Percentiles rank a stretch among this genome's conserved stretches.
phyloP scores from a whole-genome alignment of 2,329 filamentous ascomycete genomes.

The Beauveria pseudobassiana region DNA sequence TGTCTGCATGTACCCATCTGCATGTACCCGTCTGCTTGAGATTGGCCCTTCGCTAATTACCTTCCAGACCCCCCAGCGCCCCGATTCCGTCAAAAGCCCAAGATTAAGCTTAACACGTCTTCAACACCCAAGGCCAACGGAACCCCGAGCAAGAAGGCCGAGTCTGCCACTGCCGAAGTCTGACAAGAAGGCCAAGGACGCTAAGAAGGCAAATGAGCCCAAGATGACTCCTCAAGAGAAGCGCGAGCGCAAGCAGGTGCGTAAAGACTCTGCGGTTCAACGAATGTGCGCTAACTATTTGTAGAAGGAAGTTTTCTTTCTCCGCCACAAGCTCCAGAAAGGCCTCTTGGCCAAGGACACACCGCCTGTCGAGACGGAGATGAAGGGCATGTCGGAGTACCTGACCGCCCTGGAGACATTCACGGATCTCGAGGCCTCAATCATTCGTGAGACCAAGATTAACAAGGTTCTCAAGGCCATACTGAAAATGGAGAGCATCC shows the following conservation, averaged over 20 bases:
- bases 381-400: constrained; percentile 70
- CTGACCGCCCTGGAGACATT: constrained; percentile 73
- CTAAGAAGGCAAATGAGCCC: constrained; percentile 47
- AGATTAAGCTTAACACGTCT: constrained; percentile 57
- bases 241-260: constrained; percentile 50
- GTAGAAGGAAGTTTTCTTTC: constrained; percentile 76
- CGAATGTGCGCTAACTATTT: constrained; percentile 24
- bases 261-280: constrained; percentile 15
- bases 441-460: constrained; percentile 90
- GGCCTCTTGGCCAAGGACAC: constrained; percentile 81
- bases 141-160: constrained; percentile 49
- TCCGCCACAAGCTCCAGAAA: constrained; percentile 91
- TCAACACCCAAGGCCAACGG: constrained; percentile 66
- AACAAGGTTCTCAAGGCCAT: constrained; percentile 97
- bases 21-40: constrained; percentile 15
- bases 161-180: constrained; percentile 46
- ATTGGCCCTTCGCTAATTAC: background rate
- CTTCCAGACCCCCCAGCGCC: constrained; percentile 45
- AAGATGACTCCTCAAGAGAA: constrained; percentile 53
- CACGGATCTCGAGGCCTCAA: constrained; percentile 75
- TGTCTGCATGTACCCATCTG: constrained; percentile 12
- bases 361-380: constrained; percentile 78
- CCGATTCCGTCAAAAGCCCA: constrained; percentile 61
- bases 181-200: constrained; percentile 47
- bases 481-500: constrained; percentile 77